phyloP scores from a whole-genome alignment of 1,139 yeast species.

The Blastobotrys malaysiensis region DNA sequence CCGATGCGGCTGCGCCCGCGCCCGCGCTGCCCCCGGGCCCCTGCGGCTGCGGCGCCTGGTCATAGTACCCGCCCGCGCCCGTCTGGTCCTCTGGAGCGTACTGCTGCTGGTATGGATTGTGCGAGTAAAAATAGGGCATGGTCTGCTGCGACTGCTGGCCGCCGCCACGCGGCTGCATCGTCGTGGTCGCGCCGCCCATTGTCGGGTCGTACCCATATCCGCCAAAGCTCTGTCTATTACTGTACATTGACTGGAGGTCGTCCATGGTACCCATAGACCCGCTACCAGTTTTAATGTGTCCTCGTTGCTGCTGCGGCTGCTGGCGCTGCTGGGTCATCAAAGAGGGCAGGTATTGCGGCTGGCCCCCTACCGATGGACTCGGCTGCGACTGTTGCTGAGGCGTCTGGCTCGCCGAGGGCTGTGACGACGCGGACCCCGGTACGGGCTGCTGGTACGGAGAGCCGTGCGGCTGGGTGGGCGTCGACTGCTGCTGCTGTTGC shows the following conservation, averaged over 20 bases:
- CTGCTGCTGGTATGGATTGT: conserved; percentile 3
- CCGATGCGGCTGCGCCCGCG: background rate
- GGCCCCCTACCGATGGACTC: background rate
- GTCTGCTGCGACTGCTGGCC: conserved; percentile 5
- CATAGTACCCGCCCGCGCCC: background rate
- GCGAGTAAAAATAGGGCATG: conserved; percentile 4
- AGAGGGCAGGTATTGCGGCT: background rate
- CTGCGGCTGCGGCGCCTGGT: background rate
- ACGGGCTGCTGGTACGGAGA: background rate
- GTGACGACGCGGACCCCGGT: background rate
- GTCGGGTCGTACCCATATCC: conserved; percentile 2
- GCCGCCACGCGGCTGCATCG: background rate
- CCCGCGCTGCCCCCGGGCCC: conserved; percentile 1
- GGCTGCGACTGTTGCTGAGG: conserved; percentile 2
- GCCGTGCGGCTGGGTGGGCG: background rate
- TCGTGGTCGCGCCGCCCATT: conserved; percentile 1
- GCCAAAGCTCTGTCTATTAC: background rate
- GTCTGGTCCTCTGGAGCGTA: background rate
- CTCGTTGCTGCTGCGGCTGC: conserved; percentile 1
- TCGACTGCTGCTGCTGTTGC: background rate
- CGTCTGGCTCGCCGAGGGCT: background rate
- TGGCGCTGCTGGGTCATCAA: background rate
- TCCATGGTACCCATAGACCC: background rate
- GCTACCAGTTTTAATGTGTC: conserved; percentile 2
- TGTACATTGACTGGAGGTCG: conserved; percentile 3